Base-by-base conservation (phyloP, 23 red algal species). In the Agarophyton chilense region DNA sequence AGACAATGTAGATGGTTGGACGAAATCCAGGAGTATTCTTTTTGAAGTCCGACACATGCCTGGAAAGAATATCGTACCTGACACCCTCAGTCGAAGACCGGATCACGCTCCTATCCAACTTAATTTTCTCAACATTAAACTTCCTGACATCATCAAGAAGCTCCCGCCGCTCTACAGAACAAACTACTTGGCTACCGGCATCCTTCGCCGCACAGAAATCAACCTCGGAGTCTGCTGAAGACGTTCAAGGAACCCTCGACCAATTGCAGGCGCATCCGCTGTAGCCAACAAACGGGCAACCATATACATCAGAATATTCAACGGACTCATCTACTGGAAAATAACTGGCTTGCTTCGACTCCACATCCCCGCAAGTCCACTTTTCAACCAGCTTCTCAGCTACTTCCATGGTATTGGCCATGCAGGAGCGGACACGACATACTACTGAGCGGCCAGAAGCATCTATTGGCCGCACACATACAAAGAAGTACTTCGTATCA, bases 1-100 rank as follows among this genome's bases (percentile, higher is more conserved):
- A 3, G 82, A 47, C 64, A 87, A 22, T 75, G 43, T 38, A 63
- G 82, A 17, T 87, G 82, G 82, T 53, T 87, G 24, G 82, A 87
- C 65, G 65, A 47, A 14, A 44, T 87, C 42, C 82, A 58, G 62
- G 45, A 87, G 35, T 33, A n/a, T 44, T 58, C 19, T 21, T 12
- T 87, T 73, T 39, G 82, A 74, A 4, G 50, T 72, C 14, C 63
- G 74, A 24, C 45, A 61, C 61, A 0, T 88, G 9, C 25, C 67
- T 6, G 74, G 52, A 28, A 79, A 52, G 33, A 79, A 79, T 31
- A 18, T 79, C 32, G 74, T 19, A 24, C 33, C 74, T 18, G 74
- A 79, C 17, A 45, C 74, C 3, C 32, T 79, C 36, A 79, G 74
- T 16, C 46, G 25, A 12, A 52, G 45, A 28, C 49, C 24, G 1